These are phyloP conservation scores for Macaranga tanarius DNA, from an alignment of 441 rosid species.

Conservation along the genomic window DNA sequence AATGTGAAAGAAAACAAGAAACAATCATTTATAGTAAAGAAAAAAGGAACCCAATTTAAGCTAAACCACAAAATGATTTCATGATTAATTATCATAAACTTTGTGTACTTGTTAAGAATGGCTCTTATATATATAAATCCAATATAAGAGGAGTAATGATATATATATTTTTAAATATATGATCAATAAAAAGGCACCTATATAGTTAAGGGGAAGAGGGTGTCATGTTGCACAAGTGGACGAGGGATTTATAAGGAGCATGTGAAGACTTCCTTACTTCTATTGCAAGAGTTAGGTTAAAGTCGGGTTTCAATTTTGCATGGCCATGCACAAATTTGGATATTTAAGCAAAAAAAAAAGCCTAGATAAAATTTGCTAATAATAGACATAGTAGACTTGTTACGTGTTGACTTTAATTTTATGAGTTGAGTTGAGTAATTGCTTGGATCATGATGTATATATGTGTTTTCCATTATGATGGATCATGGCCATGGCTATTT, in stretches of 20 bases:
- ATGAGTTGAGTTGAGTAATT: slow-evolving; percentile 32
- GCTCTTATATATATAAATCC: too few relatives aligned
- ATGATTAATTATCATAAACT: not conserved
- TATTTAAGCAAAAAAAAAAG: slow-evolving; percentile 35
- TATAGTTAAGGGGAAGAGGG: not conserved
- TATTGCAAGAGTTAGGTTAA: slow-evolving; percentile 54
- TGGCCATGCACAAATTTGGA: slow-evolving; percentile 53
- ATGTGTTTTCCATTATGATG: too few relatives aligned
- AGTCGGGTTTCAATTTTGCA: slow-evolving; percentile 52
- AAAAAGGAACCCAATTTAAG: not conserved
- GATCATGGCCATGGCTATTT: too few relatives aligned
- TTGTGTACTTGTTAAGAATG: not conserved
- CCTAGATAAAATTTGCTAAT: slow-evolving; percentile 32
- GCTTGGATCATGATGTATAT: not conserved
- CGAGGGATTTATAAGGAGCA: slow-evolving; percentile 27
- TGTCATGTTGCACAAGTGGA: slow-evolving; percentile 19
- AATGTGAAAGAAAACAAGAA: not conserved
- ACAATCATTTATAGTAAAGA: not conserved
- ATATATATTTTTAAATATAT: too few relatives aligned
- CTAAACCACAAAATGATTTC: not conserved
- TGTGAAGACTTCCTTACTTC: slow-evolving; percentile 36
- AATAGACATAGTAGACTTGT: slow-evolving; percentile 10
- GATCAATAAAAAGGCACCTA: too few relatives aligned
- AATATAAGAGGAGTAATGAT: too few relatives aligned
- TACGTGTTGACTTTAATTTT: slow-evolving; percentile 34